Evolutionary conservation across 768 basidiomycete genomes (phyloP).

Genomic region (Multifurca ochricompacta): DNA sequence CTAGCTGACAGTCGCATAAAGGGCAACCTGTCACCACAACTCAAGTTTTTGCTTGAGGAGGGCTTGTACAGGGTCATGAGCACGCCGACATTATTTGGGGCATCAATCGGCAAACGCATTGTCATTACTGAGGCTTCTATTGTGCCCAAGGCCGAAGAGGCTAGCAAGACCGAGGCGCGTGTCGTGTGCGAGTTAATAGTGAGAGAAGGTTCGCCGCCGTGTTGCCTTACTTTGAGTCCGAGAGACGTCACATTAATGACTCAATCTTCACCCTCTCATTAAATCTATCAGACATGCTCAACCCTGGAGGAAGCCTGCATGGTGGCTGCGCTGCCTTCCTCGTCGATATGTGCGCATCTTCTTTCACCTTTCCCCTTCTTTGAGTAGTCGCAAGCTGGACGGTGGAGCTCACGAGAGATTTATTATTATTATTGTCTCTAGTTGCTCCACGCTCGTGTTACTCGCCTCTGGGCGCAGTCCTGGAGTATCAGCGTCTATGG

Average conservation of each 20-base stretch:
- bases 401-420: not conserved
- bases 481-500: conserved; percentile 20
- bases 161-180: conserved; percentile 25
- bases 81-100: conserved; percentile 17
- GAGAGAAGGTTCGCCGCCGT: conserved; percentile 21
- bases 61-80: not conserved
- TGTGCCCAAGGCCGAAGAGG: conserved; percentile 26
- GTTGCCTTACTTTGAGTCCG: not conserved
- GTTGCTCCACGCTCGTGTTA: conserved; percentile 21
- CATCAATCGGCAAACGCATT: conserved; percentile 18
- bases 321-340: conserved; percentile 25
- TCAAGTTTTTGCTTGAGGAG: not conserved
- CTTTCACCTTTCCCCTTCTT: not conserved
- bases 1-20: not conserved
- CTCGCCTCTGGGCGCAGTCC: not conserved
- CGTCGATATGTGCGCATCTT: conserved; percentile 21
- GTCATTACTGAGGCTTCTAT: conserved; percentile 24
- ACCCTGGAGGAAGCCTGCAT: conserved; percentile 21
- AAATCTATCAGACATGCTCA: conserved; percentile 24
- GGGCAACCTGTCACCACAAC: conserved; percentile 3
- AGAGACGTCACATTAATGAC: not conserved
- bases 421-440: conserved; percentile 6
- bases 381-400: not conserved
- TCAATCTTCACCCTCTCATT: conserved; percentile 1
- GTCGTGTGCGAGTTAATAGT: conserved; percentile 28